Evolutionary conservation across 148 eudicot genomes (phyloP).

Genomic region (Salicornia ramosissima): DNA sequence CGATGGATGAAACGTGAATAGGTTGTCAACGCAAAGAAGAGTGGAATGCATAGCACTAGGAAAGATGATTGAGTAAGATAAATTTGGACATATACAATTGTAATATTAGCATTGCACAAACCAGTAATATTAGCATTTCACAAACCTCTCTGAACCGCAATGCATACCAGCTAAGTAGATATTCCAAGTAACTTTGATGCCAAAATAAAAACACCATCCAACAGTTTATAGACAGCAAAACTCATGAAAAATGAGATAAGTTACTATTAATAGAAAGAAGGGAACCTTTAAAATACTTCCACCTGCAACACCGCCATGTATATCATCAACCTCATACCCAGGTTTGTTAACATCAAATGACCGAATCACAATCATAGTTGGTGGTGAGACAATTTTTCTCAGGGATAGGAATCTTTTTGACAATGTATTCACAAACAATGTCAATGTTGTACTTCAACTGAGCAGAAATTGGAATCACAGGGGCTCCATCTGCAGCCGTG

Average conservation of each 20-base stretch:
- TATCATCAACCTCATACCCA: no score
- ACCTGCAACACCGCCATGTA: conserved; percentile 96
- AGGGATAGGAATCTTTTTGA: conserved; percentile 87
- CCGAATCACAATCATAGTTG: conserved; percentile 93
- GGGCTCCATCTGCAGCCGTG: conserved; percentile 94
- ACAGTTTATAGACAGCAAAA: not conserved
- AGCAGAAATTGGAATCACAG: conserved; percentile 90
- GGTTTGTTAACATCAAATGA: conserved; percentile 98
- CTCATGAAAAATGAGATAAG: not conserved
- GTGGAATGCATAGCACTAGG: no score
- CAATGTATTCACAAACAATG: no score
- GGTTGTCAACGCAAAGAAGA: no score
- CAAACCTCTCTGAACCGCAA: no score
- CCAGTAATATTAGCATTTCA: no score
- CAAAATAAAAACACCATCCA: not conserved
- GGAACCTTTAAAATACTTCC: conserved; percentile 90
- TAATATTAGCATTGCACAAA: no score
- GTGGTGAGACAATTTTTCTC: conserved; percentile 85
- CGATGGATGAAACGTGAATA: no score
- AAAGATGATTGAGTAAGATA: no score
- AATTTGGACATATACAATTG: no score
- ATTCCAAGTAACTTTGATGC: no score
- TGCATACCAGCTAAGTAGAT: no score
- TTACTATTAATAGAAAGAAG: conserved; percentile 21
- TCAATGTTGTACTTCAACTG: conserved; percentile 94